phyloP scores from a whole-genome alignment of 176 grass and related monocot species.

The Panicum miliaceum region DNA sequence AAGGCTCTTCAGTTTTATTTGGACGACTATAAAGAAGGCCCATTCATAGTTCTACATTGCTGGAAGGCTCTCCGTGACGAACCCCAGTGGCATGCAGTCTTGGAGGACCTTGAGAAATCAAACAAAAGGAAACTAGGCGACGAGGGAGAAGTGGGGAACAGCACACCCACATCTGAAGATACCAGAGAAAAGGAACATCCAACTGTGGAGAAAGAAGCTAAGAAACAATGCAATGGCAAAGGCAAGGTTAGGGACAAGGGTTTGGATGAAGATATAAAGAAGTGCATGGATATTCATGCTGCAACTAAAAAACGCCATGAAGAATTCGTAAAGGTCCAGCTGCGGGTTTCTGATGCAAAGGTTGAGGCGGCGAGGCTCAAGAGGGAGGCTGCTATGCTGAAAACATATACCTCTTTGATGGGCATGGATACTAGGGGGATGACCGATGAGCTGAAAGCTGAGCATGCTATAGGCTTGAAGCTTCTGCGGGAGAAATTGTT shows the following conservation, averaged over 20 bases:
- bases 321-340: constrained; percentile 29
- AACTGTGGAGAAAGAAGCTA: background rate
- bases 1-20: constrained; percentile 27
- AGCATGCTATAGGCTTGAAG: constrained; percentile 25
- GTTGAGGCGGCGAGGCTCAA: constrained; percentile 32
- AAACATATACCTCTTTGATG: constrained; percentile 27
- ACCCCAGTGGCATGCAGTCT: constrained; percentile 25
- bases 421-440: constrained; percentile 35
- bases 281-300: constrained; percentile 9
- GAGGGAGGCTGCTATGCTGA: constrained; percentile 33
- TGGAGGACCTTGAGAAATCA: constrained; percentile 26
- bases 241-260: background rate
- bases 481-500: constrained; percentile 28
- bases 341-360: constrained; percentile 29
- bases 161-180: background rate
- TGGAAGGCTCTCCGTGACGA: constrained; percentile 39
- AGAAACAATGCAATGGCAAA: constrained; percentile 33
- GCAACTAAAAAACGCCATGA: constrained; percentile 38
- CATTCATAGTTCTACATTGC: constrained; percentile 20
- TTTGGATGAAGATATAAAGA: constrained; percentile 32
- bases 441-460: constrained; percentile 28
- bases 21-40: constrained; percentile 38
- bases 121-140: constrained; percentile 31
- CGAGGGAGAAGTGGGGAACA: constrained; percentile 21
- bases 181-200: constrained; percentile 15